Evolutionary conservation across 805 yeast genomes (phyloP), one percentile per base, ranked within the genome.

Genomic region (Starmerella lactis-condensi): DNA sequence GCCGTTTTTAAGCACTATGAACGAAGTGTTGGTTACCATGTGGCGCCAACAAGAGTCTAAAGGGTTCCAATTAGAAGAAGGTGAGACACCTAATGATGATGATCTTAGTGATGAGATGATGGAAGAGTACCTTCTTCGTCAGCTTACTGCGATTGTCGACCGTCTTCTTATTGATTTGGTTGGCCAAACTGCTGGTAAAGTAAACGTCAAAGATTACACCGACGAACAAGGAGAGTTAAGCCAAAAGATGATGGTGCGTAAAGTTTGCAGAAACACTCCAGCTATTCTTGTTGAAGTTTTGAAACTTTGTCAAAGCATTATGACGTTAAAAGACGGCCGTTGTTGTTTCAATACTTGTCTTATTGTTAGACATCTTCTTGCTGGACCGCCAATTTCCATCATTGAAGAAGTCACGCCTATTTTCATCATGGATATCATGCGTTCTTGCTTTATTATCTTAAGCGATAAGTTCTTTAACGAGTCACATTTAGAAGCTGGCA

Each of bases 51-150:
- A 71, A 13, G 69, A 65, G 48, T 53, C 58, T 32, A 54, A 52
- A 24, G 64, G 67, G 29, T 46, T 57, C 24, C 58, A 55, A 35
- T 49, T 58, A 8, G 52, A 48, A 23, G 69, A 65, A 20, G 29
- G 32, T 17, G 44, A 37, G 17, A 63, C 65, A 26, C 70, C 66
- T 26, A 74, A 71, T 38, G 93, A 82, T 44, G 83, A 72, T 31
- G 78, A 81, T 16, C 61, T 85, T 46, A 74, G 89, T n/a, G 94
- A 83, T 43, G 98, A 89, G 49, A 89, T 89, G 91, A 75, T 89
- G 77, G 95, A 85, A 43, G 98, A 89, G 50, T 93, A 85, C 52
- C 65, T 85, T 61, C 58, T 85, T 37, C 63, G 98, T 43, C 96
- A 89, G 51, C 64, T 89, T 24, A 83, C 96, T 0, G 92, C 92